Evolutionary conservation across 1,284 basidiomycete species (phyloP).

Genomic region (Apiotrichum domesticum): DNA sequence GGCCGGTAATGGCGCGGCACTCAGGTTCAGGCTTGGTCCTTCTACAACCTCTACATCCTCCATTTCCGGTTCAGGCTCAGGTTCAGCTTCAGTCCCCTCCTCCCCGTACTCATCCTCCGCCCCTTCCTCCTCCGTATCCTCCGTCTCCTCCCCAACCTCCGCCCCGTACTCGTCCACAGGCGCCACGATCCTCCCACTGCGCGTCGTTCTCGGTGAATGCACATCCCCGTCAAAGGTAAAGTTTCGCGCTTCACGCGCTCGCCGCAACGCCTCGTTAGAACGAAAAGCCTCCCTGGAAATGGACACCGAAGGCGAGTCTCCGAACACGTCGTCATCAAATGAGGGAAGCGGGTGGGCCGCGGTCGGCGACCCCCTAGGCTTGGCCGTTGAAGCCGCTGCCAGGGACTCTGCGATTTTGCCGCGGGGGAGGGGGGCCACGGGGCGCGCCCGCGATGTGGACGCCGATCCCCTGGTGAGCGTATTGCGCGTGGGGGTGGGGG

Average conservation of each 20-base stretch:
- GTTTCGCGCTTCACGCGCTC: slow-evolving; percentile 43
- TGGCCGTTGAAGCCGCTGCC: neutral
- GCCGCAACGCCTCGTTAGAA: slow-evolving; percentile 37
- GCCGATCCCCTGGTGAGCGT: too few species aligned
- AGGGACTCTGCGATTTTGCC: slow-evolving; percentile 7
- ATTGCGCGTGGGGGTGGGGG: too few species aligned
- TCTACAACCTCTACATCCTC: neutral
- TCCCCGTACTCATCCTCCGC: neutral
- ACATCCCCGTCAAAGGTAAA: slow-evolving; percentile 42
- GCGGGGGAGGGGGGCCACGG: too few species aligned
- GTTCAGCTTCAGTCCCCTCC: neutral
- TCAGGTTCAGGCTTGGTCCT: neutral
- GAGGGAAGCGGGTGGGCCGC: neutral
- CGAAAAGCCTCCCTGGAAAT: slow-evolving; percentile 29
- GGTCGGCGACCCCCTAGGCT: neutral
- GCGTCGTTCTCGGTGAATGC: slow-evolving; percentile 35
- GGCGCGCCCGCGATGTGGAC: too few species aligned
- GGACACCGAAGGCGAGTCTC: neutral
- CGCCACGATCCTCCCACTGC: slow-evolving; percentile 37
- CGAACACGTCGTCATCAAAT: slow-evolving; percentile 19
- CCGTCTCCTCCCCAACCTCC: neutral
- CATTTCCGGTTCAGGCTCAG: neutral
- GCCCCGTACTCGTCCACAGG: slow-evolving; percentile 24
- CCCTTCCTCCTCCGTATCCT: slow-evolving; percentile 3
- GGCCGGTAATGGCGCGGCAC: too few species aligned